Conservation (phyloP, 2,329 filamentous ascomycete genomes). For the Neoascochyta sp. region DNA sequence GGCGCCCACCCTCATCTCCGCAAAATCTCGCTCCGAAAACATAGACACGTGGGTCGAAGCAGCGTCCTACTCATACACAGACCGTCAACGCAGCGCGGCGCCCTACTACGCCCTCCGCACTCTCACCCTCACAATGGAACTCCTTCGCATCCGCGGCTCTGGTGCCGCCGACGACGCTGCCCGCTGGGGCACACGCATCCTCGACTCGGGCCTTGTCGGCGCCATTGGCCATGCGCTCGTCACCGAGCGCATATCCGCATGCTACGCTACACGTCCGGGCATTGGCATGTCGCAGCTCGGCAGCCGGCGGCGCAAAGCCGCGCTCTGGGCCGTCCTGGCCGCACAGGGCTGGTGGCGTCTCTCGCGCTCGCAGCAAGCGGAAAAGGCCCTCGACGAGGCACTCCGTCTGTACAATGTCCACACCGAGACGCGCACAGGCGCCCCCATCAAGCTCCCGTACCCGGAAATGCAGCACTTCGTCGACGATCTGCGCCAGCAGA, state of each 20-base stretch:
- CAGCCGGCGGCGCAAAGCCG: conserved; percentile 74
- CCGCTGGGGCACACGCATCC: conserved; percentile 73
- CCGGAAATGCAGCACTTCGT: conserved; percentile 60
- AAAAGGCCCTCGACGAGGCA: conserved; percentile 71
- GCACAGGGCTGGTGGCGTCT: conserved; percentile 80
- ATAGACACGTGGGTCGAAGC: conserved; percentile 86
- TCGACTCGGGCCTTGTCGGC: conserved; percentile 71
- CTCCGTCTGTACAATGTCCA: conserved; percentile 50
- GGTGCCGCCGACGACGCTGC: conserved; percentile 81
- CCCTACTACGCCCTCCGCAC: conserved; percentile 78
- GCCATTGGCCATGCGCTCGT: conserved; percentile 75
- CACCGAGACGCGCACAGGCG: conserved; percentile 15
- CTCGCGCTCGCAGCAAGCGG: conserved; percentile 72
- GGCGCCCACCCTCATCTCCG: conserved; percentile 65
- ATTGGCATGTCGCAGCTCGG: conserved; percentile 66
- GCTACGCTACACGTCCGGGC: conserved; percentile 71
- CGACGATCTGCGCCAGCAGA: conserved; percentile 63
- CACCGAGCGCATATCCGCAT: conserved; percentile 80
- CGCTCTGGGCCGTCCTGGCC: conserved; percentile 80
- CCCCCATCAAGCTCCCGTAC: conserved; percentile 41
- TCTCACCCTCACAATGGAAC: conserved; percentile 71
- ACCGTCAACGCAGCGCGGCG: conserved; percentile 64
- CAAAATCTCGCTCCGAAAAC: conserved; percentile 74
- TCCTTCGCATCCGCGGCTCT: conserved; percentile 75
- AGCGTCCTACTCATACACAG: conserved; percentile 87